phyloP scores from a whole-genome alignment of 176 grass and related monocot genomes.

The maize (Zea mays) region Zm-B73-REFERENCE-NAM-5.0 NC_050103.1:44132001-44132500 shows the following conservation, averaged over 20 bases:
- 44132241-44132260: not conserved
- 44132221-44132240: constrained; percentile 2
- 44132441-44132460: too few species aligned
- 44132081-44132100: not conserved
- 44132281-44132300: too few species aligned
- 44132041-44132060: too few species aligned
- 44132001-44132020: too few species aligned
- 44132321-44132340: not conserved
- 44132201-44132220: constrained; percentile 1
- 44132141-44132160: not conserved
- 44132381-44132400: not conserved
- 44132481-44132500: too few species aligned
- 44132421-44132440: not conserved
- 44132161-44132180: not conserved
- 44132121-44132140: not conserved
- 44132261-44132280: too few species aligned
- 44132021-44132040: too few species aligned
- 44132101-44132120: not conserved
- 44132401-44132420: not conserved
- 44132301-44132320: too few species aligned
- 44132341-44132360: not conserved
- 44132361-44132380: not conserved
- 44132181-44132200: not conserved
- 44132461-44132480: too few species aligned
- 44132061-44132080: not conserved